Evolutionary conservation across 768 basidiomycete species (phyloP).

Genomic region (Rhodotorula babjevae): DNA sequence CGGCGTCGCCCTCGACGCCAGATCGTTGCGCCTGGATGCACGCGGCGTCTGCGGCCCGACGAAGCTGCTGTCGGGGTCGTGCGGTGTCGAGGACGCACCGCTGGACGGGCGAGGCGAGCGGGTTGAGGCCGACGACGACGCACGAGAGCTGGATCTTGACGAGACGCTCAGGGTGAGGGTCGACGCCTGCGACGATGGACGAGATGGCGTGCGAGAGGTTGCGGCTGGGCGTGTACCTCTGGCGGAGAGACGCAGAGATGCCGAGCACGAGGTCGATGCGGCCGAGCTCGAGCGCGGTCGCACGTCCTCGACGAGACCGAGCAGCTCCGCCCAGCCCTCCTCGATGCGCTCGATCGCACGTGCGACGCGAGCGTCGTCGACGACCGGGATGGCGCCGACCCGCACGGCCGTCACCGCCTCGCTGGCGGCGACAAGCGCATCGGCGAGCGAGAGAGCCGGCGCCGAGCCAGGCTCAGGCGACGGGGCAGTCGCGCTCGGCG

Average conservation of each 20-base stretch:
- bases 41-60: slow-evolving; percentile 39
- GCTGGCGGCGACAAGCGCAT: slow-evolving; percentile 63
- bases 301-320: slow-evolving; percentile 46
- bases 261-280: slow-evolving; percentile 43
- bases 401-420: slow-evolving; percentile 57
- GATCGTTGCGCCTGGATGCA: neutral
- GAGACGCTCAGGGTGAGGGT: slow-evolving; percentile 53
- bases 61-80: neutral
- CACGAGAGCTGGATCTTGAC: slow-evolving; percentile 65
- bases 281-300: neutral
- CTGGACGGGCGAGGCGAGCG: neutral
- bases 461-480: slow-evolving; percentile 55
- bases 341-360: slow-evolving; percentile 63
- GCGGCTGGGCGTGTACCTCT: slow-evolving; percentile 3
- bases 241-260: neutral
- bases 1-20: neutral
- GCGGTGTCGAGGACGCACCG: neutral
- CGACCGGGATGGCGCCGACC: slow-evolving; percentile 49
- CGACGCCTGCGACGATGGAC: slow-evolving; percentile 48
- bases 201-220: slow-evolving; percentile 55
- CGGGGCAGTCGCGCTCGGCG: slow-evolving; percentile 53
- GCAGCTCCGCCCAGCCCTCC: slow-evolving; percentile 74
- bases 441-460: slow-evolving; percentile 52
- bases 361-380: slow-evolving; percentile 60
- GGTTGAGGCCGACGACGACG: slow-evolving; percentile 52